Base-by-base conservation (phyloP, 2,329 filamentous ascomycete genomes). In the Sclerotinia sclerotiorum region DNA sequence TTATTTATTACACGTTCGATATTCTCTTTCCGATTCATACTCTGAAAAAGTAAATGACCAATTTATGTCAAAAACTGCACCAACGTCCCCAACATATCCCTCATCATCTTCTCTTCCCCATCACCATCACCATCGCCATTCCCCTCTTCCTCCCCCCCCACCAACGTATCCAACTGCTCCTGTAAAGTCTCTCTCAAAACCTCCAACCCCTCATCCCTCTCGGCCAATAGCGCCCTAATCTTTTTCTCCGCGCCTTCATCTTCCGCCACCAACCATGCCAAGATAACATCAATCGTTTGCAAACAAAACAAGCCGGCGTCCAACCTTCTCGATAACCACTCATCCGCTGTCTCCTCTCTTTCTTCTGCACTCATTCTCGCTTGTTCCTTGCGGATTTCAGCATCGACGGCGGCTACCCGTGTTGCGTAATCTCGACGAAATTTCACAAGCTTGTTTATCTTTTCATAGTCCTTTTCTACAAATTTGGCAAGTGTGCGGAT, bases 401-500 rank as follows among this genome's bases (percentile, higher is more conserved):
- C 80, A 64, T 94, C 90, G 0, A 92, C 88, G 0, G 83, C 81
- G 0, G 80, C 81, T 1, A 96, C 79, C 21, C 86, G 84, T 0
- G 84, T 81, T 0, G 85, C 85, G 77, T 93, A 97, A 17, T 91
- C 90, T 60, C 87, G 81, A 52, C 94, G 86, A 60, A 97, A 79
- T 69, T 85, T 83, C 48, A 97, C 78, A 5, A 98, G 82, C 76
- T 89, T 92, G 7, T 77, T 81, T 49, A 93, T 87, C 82, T 98
- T 98, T 73, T 90, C 92, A 77, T 96, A 97, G 72, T 97, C 89
- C 77, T 93, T 97, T 79, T 99, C 95, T 24, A 97, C 90, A 75
- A 98, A 98, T 77, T 99, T 99, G 60, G 94, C 94, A 5, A 98
- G 84, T 0, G 90, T 86, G 5, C 95, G 87, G 73, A 98, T 96